These are phyloP conservation scores for Pogostemon cablin DNA, from an alignment of 257 asterid genomes.

Conservation along the genomic window DNA sequence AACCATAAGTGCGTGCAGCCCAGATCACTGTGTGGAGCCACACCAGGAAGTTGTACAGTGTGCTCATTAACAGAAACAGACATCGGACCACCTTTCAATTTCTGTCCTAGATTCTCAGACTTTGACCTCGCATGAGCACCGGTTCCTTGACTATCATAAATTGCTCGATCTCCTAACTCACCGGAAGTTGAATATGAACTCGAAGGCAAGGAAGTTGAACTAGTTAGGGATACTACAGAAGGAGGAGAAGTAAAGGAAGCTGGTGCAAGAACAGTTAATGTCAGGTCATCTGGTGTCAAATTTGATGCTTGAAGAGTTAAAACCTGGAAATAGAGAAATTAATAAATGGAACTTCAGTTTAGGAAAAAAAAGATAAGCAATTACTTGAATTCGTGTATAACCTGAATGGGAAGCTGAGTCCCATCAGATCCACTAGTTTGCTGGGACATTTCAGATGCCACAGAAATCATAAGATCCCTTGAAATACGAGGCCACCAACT, in stretches of 20 bases:
- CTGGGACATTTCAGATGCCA: slow-evolving; percentile 88
- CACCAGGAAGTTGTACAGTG: slow-evolving; percentile 50
- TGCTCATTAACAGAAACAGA: slow-evolving; percentile 47
- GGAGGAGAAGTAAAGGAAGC: slow-evolving; percentile 94
- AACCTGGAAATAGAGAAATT: slow-evolving; percentile 61
- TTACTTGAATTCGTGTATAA: slow-evolving; percentile 37
- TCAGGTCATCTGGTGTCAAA: slow-evolving; percentile 83
- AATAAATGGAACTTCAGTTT: slow-evolving; percentile 33
- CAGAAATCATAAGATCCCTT: slow-evolving; percentile 93
- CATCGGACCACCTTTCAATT: slow-evolving; percentile 42
- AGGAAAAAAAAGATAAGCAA: neutral
- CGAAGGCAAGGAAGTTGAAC: slow-evolving; percentile 62
- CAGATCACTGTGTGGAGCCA: slow-evolving; percentile 67
- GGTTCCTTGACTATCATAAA: slow-evolving; percentile 45
- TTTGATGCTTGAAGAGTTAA: slow-evolving; percentile 97
- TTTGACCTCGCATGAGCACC: slow-evolving; percentile 40
- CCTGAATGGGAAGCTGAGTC: slow-evolving; percentile 92
- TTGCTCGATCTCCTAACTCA: slow-evolving; percentile 46
- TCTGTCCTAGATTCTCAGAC: slow-evolving; percentile 43
- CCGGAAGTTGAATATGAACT: slow-evolving; percentile 53
- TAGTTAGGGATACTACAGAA: slow-evolving; percentile 78
- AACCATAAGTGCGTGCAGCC: slow-evolving; percentile 98
- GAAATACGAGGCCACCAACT: slow-evolving; percentile 91
- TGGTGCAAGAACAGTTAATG: slow-evolving; percentile 94
- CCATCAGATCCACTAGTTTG: slow-evolving; percentile 74